These are phyloP conservation scores for Boletus subparvulus DNA, from an alignment of 768 basidiomycete genomes.

Conservation along the genomic window DNA sequence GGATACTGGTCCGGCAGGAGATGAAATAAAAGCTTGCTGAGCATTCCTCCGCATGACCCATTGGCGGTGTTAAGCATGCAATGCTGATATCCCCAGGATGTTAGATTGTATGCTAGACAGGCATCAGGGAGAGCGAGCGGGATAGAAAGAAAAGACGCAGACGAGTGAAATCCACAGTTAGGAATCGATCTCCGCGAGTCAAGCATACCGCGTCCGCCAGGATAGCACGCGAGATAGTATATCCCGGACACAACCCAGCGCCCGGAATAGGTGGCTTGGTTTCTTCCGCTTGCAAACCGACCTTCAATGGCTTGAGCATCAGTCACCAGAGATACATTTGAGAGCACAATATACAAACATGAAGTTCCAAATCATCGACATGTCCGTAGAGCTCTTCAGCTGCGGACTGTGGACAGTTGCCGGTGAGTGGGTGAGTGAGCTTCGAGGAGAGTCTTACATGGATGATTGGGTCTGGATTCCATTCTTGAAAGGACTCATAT, in stretches of 20 bases:
- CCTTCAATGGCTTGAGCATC: slow-evolving; percentile 32
- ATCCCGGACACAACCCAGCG: slow-evolving; percentile 78
- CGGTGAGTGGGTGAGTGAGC: neutral
- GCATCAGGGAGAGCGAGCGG: slow-evolving; percentile 2
- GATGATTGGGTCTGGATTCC: slow-evolving; percentile 64
- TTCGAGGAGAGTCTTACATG: slow-evolving; percentile 38
- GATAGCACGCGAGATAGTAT: slow-evolving; percentile 84
- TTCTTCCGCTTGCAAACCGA: slow-evolving; percentile 72
- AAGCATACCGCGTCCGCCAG: slow-evolving; percentile 75
- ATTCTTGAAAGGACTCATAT: slow-evolving; percentile 63
- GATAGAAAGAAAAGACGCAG: slow-evolving; percentile 24
- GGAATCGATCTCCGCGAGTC: slow-evolving; percentile 75
- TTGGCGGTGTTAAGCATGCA: slow-evolving; percentile 62
- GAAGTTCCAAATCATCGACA: slow-evolving; percentile 78
- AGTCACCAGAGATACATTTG: neutral
- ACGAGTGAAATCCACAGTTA: slow-evolving; percentile 79
- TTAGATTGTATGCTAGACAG: slow-evolving; percentile 64
- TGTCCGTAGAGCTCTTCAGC: slow-evolving; percentile 67
- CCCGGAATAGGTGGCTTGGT: slow-evolving; percentile 63
- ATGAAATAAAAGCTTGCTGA: slow-evolving; percentile 70
- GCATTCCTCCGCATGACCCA: slow-evolving; percentile 74
- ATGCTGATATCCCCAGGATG: slow-evolving; percentile 77
- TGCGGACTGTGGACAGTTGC: slow-evolving; percentile 41
- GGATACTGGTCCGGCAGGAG: slow-evolving; percentile 71
- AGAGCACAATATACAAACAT: slow-evolving; percentile 43